Evolutionary conservation across 1,284 basidiomycete species (phyloP), one percentile per base, ranked within the genome.

Genomic region (Cystobasidium sp.): DNA sequence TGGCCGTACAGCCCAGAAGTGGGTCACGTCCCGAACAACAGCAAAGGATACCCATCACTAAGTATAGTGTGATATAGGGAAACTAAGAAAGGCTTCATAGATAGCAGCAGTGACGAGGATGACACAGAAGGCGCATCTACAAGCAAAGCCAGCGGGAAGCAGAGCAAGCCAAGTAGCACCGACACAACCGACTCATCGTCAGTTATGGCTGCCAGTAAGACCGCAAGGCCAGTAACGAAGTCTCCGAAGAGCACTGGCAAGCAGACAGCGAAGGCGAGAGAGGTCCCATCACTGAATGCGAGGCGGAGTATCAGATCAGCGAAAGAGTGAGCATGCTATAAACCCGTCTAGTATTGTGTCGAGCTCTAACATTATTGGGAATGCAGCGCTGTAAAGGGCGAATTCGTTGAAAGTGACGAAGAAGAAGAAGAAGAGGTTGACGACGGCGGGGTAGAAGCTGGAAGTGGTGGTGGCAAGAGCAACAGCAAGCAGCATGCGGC

Each of bases 1-100:
- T 16, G 69, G 69, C 37, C 46, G 69, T 37, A 71, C 61, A 12
- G 69, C 59, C 14, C 56, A 61, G 49, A 62, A 71, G 69, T 71
- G 41, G 39, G 69, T 53, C 39, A 6, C 7, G 18, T n/a, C 6
- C 41, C 3, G 2, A 14, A 3, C 3, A 20, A 16, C 2, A 51
- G 47, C 47, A 51, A 16, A 51, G 47, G 20, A 51, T 20, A 20
- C 20, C 6, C 47, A 20, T n/a, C 39, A 22, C 31, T 51, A n/a
- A n/a, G 4, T 31, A 6, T 8, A n/a, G 20, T 3, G 8, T 24
- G 41, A 49, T 24, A 31, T 37, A 71, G 69, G 51, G 49, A 62
- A 52, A 61, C 59, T 6, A 63, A 49, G 24, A 64, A 43, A 43
- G 69, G 59, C 22, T 71, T 71, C 49, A 63, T 71, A 14, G 69